phyloP scores from a whole-genome alignment of 2,329 filamentous ascomycete genomes.

The Mycosphaerella arachidis region DNA sequence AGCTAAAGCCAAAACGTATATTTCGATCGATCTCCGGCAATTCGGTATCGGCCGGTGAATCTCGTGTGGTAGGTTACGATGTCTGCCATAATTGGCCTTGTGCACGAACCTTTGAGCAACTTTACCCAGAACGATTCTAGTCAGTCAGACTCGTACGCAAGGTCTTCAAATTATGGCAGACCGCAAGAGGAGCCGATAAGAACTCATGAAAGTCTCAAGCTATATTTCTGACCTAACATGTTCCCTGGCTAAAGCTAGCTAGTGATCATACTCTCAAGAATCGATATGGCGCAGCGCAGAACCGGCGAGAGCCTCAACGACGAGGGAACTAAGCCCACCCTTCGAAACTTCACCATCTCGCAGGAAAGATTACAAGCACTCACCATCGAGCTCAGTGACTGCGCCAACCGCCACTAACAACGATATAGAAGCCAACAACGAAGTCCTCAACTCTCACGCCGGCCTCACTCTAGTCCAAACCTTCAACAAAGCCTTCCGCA shows the following conservation, averaged over 20 bases:
- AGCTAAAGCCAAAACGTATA: too few species aligned
- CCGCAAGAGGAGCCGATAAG: not conserved
- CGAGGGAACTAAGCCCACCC: not conserved
- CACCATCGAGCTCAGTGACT: not conserved
- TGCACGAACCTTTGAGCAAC: not conserved
- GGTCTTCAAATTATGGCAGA: not conserved
- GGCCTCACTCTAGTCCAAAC: slow-evolving; percentile 26
- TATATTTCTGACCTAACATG: not conserved
- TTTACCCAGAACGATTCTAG: not conserved
- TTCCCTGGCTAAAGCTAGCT: not conserved
- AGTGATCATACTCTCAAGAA: not conserved
- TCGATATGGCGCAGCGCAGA: not conserved
- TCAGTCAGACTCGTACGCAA: not conserved
- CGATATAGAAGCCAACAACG: not conserved
- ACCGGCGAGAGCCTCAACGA: not conserved
- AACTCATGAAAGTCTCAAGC: not conserved
- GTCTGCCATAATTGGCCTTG: not conserved
- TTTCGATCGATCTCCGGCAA: too few species aligned
- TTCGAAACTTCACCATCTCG: not conserved
- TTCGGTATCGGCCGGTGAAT: not conserved
- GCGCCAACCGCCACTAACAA: not conserved
- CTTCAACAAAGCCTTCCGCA: slow-evolving; percentile 28
- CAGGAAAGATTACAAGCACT: not conserved
- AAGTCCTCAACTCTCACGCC: not conserved
- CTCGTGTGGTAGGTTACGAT: not conserved